Evolutionary conservation across 768 basidiomycete genomes (phyloP), one percentile per base, ranked within the genome.

Genomic region (Mycena epipterygia): DNA sequence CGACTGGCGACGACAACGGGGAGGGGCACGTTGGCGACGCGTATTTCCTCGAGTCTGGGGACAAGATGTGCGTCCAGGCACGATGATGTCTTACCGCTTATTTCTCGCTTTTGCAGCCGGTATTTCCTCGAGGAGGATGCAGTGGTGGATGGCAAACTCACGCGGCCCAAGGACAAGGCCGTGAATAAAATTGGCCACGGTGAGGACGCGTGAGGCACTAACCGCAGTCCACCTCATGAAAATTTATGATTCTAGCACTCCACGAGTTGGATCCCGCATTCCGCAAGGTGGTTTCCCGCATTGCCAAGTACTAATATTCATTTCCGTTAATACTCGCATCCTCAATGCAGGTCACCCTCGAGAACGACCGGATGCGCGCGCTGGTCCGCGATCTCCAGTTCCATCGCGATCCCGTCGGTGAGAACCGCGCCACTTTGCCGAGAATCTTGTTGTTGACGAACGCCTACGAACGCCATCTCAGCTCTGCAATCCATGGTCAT

Each of bases 131-230:
- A 99, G 78, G 92, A 95, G 74, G 95, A 93, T 57, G 95, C 97
- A 0, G 84, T 98, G 8, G 74, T 82, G 29, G 79, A 88, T 35
- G 93, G 95, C 3, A 91, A 90, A 74, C 87, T 99, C 79, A 87
- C 86, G 1, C 84, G 89, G 65, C 88, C 89, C 64, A 94, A 94
- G 79, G 84, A 90, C 52, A 89, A 88, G 75, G 90, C 95, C 0
- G 93, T 99, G 30, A 99, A 99, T 82, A 99, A 99, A 88, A 96
- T 97, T 70, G 93, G 95, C 2, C 95, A 96, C 78, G 95, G 95
- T 94, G 74, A 64, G 83, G 4, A 42, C 27, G 16, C 32, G 21
- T 44, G 21, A 44, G 44, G 57, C 12, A 64, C 23, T 62, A 41
- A 42, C 53, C 57, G 35, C 27, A 19, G 48, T 52, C 39, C 12